These are phyloP conservation scores for Talaromyces borbonicus DNA, from an alignment of 495 filamentous ascomycete genomes.

Conservation along the genomic window DNA sequence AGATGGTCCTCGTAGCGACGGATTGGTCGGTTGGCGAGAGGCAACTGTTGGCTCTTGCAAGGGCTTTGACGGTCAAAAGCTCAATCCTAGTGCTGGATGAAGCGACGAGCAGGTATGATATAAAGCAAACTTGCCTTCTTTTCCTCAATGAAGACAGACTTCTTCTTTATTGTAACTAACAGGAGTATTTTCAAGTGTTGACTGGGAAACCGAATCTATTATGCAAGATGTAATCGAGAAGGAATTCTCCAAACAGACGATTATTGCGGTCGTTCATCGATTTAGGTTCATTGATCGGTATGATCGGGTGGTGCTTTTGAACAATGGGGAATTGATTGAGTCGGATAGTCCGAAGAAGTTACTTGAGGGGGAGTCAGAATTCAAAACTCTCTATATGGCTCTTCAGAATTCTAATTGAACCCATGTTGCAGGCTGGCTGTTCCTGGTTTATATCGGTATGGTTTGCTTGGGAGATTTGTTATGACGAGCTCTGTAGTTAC, in stretches of 20 bases:
- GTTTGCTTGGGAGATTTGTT: no score
- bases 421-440: no score
- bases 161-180: not conserved
- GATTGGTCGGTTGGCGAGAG: conserved; percentile 42
- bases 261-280: conserved; percentile 52
- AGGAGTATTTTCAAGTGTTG: conserved; percentile 29
- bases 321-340: conserved; percentile 35
- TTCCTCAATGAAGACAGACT: conserved; percentile 5
- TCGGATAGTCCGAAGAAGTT: conserved; percentile 27
- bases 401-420: no score
- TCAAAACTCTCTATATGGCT: no score
- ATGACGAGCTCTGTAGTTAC: no score
- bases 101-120: conserved; percentile 30
- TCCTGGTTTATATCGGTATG: no score
- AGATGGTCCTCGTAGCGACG: conserved; percentile 25
- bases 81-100: conserved; percentile 34
- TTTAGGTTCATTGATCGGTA: conserved; percentile 46
- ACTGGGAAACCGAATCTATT: conserved; percentile 43
- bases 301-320: conserved; percentile 39
- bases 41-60: conserved; percentile 48
- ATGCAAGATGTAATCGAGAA: conserved; percentile 50
- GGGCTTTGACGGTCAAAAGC: conserved; percentile 37
- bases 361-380: conserved; percentile 6
- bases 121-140: not conserved
- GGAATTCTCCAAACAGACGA: conserved; percentile 46